Percentiles rank a stretch among this genome's conserved stretches.
phyloP scores from a whole-genome alignment of 202 grass and related monocot genomes.

The Bolboschoenoplectus hybrid region DNA sequence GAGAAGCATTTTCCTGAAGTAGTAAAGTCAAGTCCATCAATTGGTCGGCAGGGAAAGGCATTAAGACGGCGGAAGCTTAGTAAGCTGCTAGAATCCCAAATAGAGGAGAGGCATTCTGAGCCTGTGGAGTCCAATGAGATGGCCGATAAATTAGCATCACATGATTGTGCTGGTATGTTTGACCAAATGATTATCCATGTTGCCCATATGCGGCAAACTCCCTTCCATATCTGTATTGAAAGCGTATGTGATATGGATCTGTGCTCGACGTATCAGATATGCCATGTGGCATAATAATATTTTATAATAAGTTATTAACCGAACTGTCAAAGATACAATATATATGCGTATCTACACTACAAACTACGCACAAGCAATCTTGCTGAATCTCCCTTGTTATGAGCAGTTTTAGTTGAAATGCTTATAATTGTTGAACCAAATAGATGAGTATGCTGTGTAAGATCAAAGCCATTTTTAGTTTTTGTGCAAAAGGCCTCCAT shows the following conservation, averaged over 20 bases:
- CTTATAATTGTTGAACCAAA: neutral
- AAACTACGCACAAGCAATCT: neutral
- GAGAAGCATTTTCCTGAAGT: slow-evolving; percentile 73
- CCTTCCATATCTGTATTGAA: neutral
- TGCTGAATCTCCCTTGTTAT: neutral
- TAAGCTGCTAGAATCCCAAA: slow-evolving; percentile 64
- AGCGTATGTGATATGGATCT: neutral
- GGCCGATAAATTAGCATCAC: slow-evolving; percentile 27
- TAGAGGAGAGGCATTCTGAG: slow-evolving; percentile 31
- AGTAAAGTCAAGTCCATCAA: slow-evolving; percentile 72
- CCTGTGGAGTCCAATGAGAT: slow-evolving; percentile 33
- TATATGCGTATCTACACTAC: neutral
- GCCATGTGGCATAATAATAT: neutral
- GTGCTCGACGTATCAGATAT: neutral
- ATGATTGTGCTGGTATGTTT: slow-evolving; percentile 28
- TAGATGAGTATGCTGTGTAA: neutral
- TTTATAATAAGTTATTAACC: neutral
- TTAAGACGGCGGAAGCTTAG: slow-evolving; percentile 59
- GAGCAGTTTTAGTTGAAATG: neutral
- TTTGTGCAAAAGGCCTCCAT: neutral
- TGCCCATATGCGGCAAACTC: slow-evolving; percentile 1
- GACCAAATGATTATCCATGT: slow-evolving; percentile 8
- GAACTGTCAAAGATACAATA: neutral
- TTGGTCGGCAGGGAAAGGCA: slow-evolving; percentile 94
- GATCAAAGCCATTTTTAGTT: neutral